Percentiles rank a stretch among this genome's conserved stretches.
phyloP scores from a whole-genome alignment of 1,284 basidiomycete species.

The Fomitiporia mediterranea region DNA sequence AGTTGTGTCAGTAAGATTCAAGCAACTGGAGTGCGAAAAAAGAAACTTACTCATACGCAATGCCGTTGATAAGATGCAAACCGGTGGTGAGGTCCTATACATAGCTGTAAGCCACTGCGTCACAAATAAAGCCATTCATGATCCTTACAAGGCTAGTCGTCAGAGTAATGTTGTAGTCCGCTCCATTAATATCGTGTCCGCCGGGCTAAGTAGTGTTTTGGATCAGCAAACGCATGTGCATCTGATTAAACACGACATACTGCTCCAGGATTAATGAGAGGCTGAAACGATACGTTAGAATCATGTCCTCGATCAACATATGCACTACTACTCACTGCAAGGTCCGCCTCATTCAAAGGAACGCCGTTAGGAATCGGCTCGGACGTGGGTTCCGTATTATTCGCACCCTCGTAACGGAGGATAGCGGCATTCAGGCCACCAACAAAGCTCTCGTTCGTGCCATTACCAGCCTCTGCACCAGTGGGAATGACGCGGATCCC shows the following conservation, averaged over 20 bases:
- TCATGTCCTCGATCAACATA: slow-evolving; percentile 3
- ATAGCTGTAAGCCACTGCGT: no score
- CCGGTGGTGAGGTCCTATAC: slow-evolving; percentile 5
- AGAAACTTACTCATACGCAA: slow-evolving; percentile 19
- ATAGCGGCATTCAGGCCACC: slow-evolving; percentile 30
- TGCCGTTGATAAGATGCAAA: slow-evolving; percentile 21
- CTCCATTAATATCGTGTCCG: slow-evolving; percentile 26
- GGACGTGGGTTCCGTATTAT: slow-evolving; percentile 29
- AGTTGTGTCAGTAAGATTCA: background rate
- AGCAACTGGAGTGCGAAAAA: background rate
- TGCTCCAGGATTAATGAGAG: slow-evolving; percentile 26
- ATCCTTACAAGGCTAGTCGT: slow-evolving; percentile 20
- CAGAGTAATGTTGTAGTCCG: slow-evolving; percentile 28
- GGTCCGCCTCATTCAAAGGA: slow-evolving; percentile 28
- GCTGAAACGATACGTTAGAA: slow-evolving; percentile 18
- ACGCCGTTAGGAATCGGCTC: slow-evolving; percentile 19
- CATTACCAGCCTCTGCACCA: slow-evolving; percentile 10
- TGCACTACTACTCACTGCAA: slow-evolving; percentile 23
- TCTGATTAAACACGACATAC: slow-evolving; percentile 7
- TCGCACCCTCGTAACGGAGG: slow-evolving; percentile 34
- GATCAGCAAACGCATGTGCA: background rate
- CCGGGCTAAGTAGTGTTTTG: slow-evolving; percentile 23
- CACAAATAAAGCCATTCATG: no score
- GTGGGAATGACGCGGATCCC: slow-evolving; percentile 33
- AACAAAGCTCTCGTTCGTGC: slow-evolving; percentile 21